Base-by-base conservation (phyloP, 1,284 basidiomycete species). In the Cerrena zonata region DNA sequence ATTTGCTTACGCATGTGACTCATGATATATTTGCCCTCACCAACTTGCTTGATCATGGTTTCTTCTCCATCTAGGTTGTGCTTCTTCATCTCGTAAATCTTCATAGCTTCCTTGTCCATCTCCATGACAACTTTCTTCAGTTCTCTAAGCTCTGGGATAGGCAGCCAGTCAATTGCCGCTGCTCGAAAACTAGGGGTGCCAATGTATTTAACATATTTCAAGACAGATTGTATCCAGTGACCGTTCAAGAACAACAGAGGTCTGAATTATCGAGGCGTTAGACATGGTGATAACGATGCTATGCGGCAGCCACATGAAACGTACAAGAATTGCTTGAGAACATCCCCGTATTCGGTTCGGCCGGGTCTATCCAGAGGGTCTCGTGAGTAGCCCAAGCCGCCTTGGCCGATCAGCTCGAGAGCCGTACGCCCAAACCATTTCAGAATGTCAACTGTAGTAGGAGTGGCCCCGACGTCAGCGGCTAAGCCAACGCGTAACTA, bases 21-120 rank as follows among this genome's bases (percentile, higher is more conserved):
- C 55, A 76, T 68, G 40, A 77, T 63, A 54, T 78, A 75, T 50
- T 69, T 72, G 5, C 71, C 73, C 47, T 68, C 58, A 3, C 62
- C 65, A 27, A 73, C 60, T 48, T 71, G 66, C 22, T 50, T 52
- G 34, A 46, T 37, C 10, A 57, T 42, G 2, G 55, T 55, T 23
- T 54, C 56, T 37, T 63, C 59, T 1, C 59, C 60, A 24, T 40
- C 42, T 7, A 65, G 50, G 1, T 55, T 55, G 7, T 58, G 57
- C 24, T 56, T 67, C 59, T 71, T 74, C 3, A 59, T 48, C 24
- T 65, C 57, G 38, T 66, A 65, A 18, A 75, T 69, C 25, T 67
- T 53, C 23, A 61, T 58, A 0, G 40, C 40, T 11, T 42, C 13
- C 11, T 13, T 10, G 19, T 21, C 10, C 40, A 42, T 42, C 19